Percentiles rank a stretch among this genome's conserved stretches.
Conservation (phyloP, 148 eudicot species). For the Camellia granthamiana region DNA sequence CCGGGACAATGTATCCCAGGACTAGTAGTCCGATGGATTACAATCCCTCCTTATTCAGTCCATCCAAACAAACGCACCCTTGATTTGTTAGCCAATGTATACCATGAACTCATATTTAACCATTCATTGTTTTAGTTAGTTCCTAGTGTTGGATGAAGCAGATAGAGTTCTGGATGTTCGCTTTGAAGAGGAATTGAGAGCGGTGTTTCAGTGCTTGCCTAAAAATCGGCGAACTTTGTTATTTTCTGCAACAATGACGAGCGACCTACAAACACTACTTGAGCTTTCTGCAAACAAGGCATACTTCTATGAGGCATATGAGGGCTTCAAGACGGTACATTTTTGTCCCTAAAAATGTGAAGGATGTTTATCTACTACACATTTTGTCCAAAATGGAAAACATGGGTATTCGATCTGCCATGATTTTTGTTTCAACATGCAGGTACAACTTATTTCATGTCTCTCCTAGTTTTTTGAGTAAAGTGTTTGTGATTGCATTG, state of each 20-base stretch:
- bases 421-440: slow-evolving; percentile 66
- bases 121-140: slow-evolving; percentile 51
- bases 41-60: too few species aligned
- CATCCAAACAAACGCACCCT: too few species aligned
- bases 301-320: slow-evolving; percentile 77
- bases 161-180: slow-evolving; percentile 90
- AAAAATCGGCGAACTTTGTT: slow-evolving; percentile 78
- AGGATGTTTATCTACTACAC: slow-evolving; percentile 70
- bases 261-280: slow-evolving; percentile 60
- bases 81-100: too few species aligned
- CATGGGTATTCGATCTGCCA: slow-evolving; percentile 71
- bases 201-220: slow-evolving; percentile 72
- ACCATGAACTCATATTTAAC: neutral
- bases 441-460: slow-evolving; percentile 37
- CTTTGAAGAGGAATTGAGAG: slow-evolving; percentile 78
- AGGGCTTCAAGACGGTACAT: slow-evolving; percentile 76
- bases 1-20: too few species aligned
- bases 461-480: neutral
- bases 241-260: slow-evolving; percentile 94
- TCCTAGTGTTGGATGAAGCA: slow-evolving; percentile 94
- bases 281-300: slow-evolving; percentile 83
- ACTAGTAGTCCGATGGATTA: too few species aligned
- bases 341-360: slow-evolving; percentile 56
- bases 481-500: neutral
- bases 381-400: slow-evolving; percentile 74